phyloP scores from a whole-genome alignment of 179 eudicot genomes.

The Heliamphora pulchella region DNA sequence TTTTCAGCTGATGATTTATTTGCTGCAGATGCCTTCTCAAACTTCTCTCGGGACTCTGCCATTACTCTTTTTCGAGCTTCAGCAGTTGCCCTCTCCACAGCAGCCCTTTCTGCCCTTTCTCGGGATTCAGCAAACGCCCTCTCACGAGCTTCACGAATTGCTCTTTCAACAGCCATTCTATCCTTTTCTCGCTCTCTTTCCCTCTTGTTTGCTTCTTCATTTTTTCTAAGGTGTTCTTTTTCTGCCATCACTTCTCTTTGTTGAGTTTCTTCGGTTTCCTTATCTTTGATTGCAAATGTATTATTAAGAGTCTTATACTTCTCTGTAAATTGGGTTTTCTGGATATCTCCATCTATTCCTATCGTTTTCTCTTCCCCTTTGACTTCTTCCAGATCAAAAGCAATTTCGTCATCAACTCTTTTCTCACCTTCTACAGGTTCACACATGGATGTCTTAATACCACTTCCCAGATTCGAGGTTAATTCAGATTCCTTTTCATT shows the following conservation, averaged over 20 bases:
- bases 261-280: slow-evolving; percentile 21
- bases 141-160: slow-evolving; percentile 89
- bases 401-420: slow-evolving; percentile 17
- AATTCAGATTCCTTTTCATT: slow-evolving; percentile 21
- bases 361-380: slow-evolving; percentile 25
- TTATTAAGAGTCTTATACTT: slow-evolving; percentile 22
- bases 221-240: slow-evolving; percentile 33
- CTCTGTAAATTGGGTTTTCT: slow-evolving; percentile 17
- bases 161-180: slow-evolving; percentile 75
- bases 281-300: slow-evolving; percentile 25
- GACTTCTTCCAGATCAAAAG: slow-evolving; percentile 23
- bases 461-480: slow-evolving; percentile 22
- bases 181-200: slow-evolving; percentile 64
- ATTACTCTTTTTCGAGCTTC: slow-evolving; percentile 59
- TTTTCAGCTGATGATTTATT: slow-evolving; percentile 42
- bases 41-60: slow-evolving; percentile 52
- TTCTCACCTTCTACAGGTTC: slow-evolving; percentile 26
- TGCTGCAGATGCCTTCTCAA: slow-evolving; percentile 43
- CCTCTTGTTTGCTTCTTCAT: slow-evolving; percentile 41
- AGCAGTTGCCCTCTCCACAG: slow-evolving; percentile 68
- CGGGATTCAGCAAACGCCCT: slow-evolving; percentile 85
- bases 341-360: slow-evolving; percentile 29
- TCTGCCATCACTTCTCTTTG: slow-evolving; percentile 29
- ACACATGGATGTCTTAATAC: slow-evolving; percentile 19
- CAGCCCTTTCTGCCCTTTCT: slow-evolving; percentile 86